A percentile compares a stretch with the other conserved stretches of the same genome.
Conservation (phyloP, 1,284 basidiomycete genomes). For the Moesziomyces sp. region DNA sequence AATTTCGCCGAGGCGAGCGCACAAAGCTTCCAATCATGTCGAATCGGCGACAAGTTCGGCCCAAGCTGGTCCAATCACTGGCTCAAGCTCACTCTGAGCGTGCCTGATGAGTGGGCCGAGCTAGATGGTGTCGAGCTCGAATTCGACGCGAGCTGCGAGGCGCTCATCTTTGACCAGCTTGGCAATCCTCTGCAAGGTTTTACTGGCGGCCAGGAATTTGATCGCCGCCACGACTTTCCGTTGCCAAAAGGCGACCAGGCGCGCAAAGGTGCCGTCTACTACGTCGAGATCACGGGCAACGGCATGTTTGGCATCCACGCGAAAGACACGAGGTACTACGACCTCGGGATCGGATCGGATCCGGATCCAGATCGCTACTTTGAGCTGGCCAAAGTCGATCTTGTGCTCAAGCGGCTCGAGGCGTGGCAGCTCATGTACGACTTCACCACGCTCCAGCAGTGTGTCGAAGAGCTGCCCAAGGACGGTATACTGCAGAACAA, state of each 20-base stretch:
- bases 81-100: constrained; percentile 57
- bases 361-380: constrained; percentile 71
- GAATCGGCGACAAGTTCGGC: constrained; percentile 48
- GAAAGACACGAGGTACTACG: constrained; percentile 76
- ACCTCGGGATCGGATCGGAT: constrained; percentile 60
- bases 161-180: constrained; percentile 86
- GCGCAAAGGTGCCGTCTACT: constrained; percentile 74
- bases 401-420: constrained; percentile 89
- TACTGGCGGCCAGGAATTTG: constrained; percentile 86
- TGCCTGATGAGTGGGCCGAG: constrained; percentile 56
- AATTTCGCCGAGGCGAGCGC: too few relatives aligned
- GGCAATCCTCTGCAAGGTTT: constrained; percentile 88
- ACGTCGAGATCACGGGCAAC: constrained; percentile 69
- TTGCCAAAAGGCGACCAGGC: constrained; percentile 75
- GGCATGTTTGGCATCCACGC: constrained; percentile 92
- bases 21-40: too few relatives aligned
- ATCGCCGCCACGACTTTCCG: constrained; percentile 85
- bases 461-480: constrained; percentile 80
- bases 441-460: constrained; percentile 79
- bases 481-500: constrained; percentile 85
- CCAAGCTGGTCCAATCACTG: constrained; percentile 64
- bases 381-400: constrained; percentile 81
- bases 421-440: constrained; percentile 84
- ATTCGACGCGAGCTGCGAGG: constrained; percentile 69
- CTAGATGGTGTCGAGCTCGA: constrained; percentile 62